phyloP scores from a whole-genome alignment of 768 basidiomycete species.

The Cubamyces lactineus region DNA sequence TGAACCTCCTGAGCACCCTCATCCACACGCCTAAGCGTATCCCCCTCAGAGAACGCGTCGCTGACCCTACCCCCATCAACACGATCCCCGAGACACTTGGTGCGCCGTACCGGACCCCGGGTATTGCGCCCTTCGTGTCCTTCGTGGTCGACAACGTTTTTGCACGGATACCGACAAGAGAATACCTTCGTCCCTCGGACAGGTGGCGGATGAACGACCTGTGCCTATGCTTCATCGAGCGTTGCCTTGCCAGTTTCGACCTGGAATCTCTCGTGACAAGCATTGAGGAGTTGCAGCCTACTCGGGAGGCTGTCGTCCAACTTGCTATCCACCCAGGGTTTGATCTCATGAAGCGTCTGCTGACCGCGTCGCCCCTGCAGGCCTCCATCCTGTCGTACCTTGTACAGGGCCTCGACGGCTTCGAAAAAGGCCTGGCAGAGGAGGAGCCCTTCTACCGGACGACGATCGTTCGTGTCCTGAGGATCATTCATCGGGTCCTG shows the following conservation, averaged over 20 bases:
- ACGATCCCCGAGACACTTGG: constrained; percentile 83
- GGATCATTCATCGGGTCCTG: constrained; percentile 79
- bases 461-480: constrained; percentile 78
- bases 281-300: constrained; percentile 55
- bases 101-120: constrained; percentile 77
- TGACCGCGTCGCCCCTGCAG: constrained; percentile 76
- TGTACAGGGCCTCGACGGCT: constrained; percentile 76
- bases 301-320: constrained; percentile 55
- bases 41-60: constrained; percentile 58
- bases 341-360: constrained; percentile 77
- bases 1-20: constrained; percentile 79
- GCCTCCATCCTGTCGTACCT: constrained; percentile 75
- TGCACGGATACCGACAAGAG: constrained; percentile 71
- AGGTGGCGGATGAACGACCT: constrained; percentile 87
- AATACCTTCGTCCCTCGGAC: constrained; percentile 75
- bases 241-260: constrained; percentile 79
- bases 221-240: constrained; percentile 84
- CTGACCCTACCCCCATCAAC: constrained; percentile 63
- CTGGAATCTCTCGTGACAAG: constrained; percentile 69
- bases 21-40: constrained; percentile 82
- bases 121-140: constrained; percentile 78
- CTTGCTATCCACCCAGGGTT: constrained; percentile 83
- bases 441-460: constrained; percentile 73
- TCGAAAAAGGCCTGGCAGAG: constrained; percentile 69
- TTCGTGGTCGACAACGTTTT: constrained; percentile 93